Percentiles rank a stretch among this genome's conserved stretches.
Conservation (phyloP, 331 rosid genomes). For the Rosa hybrid region DNA sequence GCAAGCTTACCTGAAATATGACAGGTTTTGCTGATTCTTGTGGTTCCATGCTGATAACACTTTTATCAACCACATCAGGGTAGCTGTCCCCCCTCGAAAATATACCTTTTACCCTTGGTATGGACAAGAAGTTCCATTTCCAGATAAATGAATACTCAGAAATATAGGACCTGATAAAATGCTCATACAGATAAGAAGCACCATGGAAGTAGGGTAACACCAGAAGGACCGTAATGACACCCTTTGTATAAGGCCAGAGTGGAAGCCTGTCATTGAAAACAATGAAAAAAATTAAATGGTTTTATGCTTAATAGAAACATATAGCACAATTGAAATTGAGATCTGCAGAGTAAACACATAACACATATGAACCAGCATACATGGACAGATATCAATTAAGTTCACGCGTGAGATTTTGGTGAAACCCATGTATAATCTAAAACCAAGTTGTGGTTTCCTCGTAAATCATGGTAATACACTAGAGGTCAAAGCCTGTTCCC, state of each 20-base stretch:
- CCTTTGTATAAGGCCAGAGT: constrained; percentile 57
- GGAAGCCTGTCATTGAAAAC: constrained; percentile 49
- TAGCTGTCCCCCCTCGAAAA: constrained; percentile 1
- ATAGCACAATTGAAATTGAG: background rate
- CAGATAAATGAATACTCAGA: constrained; percentile 21
- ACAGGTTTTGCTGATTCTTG: constrained; percentile 24
- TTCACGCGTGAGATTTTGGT: background rate
- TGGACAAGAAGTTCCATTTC: constrained; percentile 17
- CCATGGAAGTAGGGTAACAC: constrained; percentile 51
- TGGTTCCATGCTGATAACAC: constrained; percentile 23
- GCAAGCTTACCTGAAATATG: constrained; percentile 38
- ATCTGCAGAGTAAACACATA: background rate
- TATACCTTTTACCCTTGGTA: constrained; percentile 9
- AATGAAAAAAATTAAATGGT: constrained; percentile 14
- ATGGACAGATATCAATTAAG: background rate
- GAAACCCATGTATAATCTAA: background rate
- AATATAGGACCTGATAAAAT: constrained; percentile 31
- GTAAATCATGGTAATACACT: background rate
- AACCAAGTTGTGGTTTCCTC: background rate
- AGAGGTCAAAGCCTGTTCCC: background rate
- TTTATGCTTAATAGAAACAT: background rate
- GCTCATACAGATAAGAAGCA: constrained; percentile 43
- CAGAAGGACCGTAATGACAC: constrained; percentile 44
- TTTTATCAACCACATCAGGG: constrained; percentile 30
- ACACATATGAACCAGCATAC: background rate